phyloP scores from a whole-genome alignment of 345 rosid genomes.

The Trapa bicornis region DNA sequence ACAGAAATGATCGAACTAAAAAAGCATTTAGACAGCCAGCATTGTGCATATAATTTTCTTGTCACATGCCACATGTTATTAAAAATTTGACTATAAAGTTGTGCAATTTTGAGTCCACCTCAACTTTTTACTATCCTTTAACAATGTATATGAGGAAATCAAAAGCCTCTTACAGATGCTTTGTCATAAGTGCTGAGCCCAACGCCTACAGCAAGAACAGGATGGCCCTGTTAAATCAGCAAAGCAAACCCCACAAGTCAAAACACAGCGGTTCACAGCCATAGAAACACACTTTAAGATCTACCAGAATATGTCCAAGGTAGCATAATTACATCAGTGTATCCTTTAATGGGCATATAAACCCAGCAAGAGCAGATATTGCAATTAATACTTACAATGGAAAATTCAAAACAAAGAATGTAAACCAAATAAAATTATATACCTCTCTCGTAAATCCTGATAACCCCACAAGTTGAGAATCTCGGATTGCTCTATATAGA shows the following conservation, averaged over 20 bases:
- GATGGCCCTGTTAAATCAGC: conserved; percentile 56
- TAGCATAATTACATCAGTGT: neutral
- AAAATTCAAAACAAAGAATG: neutral
- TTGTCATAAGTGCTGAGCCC: conserved; percentile 91
- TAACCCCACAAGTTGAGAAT: conserved; percentile 80
- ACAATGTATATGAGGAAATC: neutral
- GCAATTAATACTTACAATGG: too few relatives aligned
- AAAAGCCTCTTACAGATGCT: conserved; percentile 62
- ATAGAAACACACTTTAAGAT: neutral
- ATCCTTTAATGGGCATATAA: too few relatives aligned
- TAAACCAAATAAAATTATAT: neutral
- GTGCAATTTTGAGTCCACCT: neutral
- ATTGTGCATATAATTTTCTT: too few relatives aligned
- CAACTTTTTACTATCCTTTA: neutral
- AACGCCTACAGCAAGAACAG: conserved; percentile 75
- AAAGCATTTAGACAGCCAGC: too few relatives aligned
- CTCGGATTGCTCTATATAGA: conserved; percentile 69
- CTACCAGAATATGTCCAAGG: neutral
- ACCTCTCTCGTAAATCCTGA: conserved; percentile 95
- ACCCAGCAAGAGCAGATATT: too few relatives aligned
- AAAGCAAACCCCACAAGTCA: neutral
- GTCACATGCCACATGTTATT: too few relatives aligned
- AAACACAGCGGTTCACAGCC: neutral
- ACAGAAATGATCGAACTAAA: too few relatives aligned
- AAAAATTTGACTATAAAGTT: neutral